phyloP scores from a whole-genome alignment of 2,329 filamentous ascomycete species.

The Fusarium annulatum region DNA sequence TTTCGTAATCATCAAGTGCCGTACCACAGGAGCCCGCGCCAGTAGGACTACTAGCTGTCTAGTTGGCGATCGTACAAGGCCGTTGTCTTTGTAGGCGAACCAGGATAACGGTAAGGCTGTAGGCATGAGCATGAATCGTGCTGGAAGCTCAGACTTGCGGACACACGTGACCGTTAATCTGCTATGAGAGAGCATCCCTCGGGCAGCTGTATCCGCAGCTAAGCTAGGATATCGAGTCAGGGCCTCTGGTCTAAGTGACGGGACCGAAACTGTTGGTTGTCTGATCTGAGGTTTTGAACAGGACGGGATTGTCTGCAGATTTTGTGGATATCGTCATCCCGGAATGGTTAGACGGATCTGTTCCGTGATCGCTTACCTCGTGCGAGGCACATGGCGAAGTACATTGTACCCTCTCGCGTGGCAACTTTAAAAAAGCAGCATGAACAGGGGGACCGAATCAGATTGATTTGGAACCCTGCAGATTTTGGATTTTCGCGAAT shows the following conservation, averaged over 20 bases:
- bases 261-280: constrained; percentile 2
- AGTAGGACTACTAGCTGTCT: constrained; percentile 7
- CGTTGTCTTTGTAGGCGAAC: background rate
- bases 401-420: constrained; percentile 37
- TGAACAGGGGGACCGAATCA: constrained; percentile 28
- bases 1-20: constrained; percentile 27
- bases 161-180: constrained; percentile 11
- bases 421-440: constrained; percentile 4
- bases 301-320: constrained; percentile 17
- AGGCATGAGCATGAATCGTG: background rate
- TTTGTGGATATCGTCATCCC: constrained; percentile 34
- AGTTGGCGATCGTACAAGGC: constrained; percentile 9
- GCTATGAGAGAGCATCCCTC: background rate
- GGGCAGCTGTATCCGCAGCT: background rate
- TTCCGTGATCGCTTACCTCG: constrained; percentile 36
- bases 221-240: background rate
- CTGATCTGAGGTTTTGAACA: constrained; percentile 3
- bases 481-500: constrained; percentile 1
- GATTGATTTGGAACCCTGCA: constrained; percentile 26
- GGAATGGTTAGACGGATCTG: constrained; percentile 41
- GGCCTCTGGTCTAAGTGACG: background rate
- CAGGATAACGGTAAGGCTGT: constrained; percentile 30
- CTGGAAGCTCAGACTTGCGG: background rate
- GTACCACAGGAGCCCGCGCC: constrained; percentile 9
- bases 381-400: constrained; percentile 45